phyloP scores from a whole-genome alignment of 352 stramenopile genomes.

The Detonula confervacea region DNA sequence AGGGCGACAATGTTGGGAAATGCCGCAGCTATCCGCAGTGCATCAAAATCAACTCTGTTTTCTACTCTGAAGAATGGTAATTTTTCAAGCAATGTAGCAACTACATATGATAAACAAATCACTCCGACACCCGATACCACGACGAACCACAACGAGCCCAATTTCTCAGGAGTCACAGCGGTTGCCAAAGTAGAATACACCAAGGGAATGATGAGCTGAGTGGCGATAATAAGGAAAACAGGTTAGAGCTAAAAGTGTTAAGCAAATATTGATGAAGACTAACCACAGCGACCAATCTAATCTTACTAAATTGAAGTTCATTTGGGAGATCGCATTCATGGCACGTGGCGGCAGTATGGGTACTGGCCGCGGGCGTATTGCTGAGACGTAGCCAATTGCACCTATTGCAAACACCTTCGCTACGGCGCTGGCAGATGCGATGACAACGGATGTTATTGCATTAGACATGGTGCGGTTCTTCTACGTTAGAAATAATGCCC shows the following conservation, averaged over 20 bases:
- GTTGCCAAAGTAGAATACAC: slow-evolving; percentile 66
- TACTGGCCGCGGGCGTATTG: slow-evolving; percentile 45
- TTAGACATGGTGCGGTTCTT: slow-evolving; percentile 58
- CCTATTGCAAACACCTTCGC: slow-evolving; percentile 77
- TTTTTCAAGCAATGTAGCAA: slow-evolving; percentile 56
- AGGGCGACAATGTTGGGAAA: slow-evolving; percentile 81
- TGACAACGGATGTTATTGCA: slow-evolving; percentile 59
- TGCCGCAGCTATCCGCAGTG: slow-evolving; percentile 64
- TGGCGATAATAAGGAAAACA: too few species aligned
- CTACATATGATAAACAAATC: slow-evolving; percentile 56
- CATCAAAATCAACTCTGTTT: slow-evolving; percentile 66
- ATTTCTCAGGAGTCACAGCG: slow-evolving; percentile 50
- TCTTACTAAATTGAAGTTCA: slow-evolving; percentile 53
- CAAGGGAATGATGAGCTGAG: slow-evolving; percentile 62
- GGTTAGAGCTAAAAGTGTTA: too few species aligned
- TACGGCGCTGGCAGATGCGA: slow-evolving; percentile 61
- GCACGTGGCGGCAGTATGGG: slow-evolving; percentile 57
- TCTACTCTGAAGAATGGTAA: slow-evolving; percentile 54
- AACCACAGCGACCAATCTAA: too few species aligned
- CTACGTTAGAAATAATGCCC: too few species aligned
- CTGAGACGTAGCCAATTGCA: slow-evolving; percentile 60
- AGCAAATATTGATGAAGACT: too few species aligned
- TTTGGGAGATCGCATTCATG: slow-evolving; percentile 51
- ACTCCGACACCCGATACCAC: slow-evolving; percentile 58
- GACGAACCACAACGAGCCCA: slow-evolving; percentile 69